Percentiles rank a stretch among this genome's conserved stretches.
These are phyloP conservation scores for Marasmius tenuissimus DNA, from an alignment of 1,284 basidiomycete species.

Conservation along the genomic window DNA sequence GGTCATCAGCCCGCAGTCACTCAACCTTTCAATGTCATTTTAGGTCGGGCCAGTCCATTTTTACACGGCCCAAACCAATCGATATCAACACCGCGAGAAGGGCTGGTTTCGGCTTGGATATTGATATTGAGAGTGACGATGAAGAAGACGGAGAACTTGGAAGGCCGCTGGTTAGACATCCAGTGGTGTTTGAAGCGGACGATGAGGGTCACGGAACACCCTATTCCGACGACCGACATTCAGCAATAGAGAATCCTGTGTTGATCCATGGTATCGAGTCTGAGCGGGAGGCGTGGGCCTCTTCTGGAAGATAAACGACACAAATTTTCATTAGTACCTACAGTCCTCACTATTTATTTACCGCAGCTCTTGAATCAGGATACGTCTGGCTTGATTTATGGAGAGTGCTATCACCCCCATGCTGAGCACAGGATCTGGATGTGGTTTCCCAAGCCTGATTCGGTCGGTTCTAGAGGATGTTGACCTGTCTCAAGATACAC, in stretches of 20 bases:
- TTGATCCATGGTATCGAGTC: background rate
- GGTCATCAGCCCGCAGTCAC: background rate
- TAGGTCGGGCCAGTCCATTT: slow-evolving; percentile 93
- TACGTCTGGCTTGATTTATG: too few relatives aligned
- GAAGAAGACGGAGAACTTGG: slow-evolving; percentile 55
- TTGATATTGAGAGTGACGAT: slow-evolving; percentile 71
- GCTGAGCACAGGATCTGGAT: too few relatives aligned
- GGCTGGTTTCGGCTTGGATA: slow-evolving; percentile 69
- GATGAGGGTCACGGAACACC: background rate
- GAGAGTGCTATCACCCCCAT: too few relatives aligned
- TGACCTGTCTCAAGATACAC: too few relatives aligned
- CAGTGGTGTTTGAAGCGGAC: slow-evolving; percentile 58
- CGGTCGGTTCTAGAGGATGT: too few relatives aligned
- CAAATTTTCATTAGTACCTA: too few relatives aligned
- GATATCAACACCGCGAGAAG: slow-evolving; percentile 77
- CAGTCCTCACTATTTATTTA: too few relatives aligned
- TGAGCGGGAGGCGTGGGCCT: background rate
- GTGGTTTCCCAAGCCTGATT: too few relatives aligned
- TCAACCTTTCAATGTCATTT: background rate
- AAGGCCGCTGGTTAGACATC: slow-evolving; percentile 53
- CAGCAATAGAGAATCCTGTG: background rate
- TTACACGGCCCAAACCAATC: slow-evolving; percentile 89
- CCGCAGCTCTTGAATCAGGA: too few relatives aligned
- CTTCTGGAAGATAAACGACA: background rate
- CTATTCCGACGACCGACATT: background rate